These are phyloP conservation scores for Saccharomyces hybrid DNA, from an alignment of 1,139 yeast species.

Conservation along the genomic window DNA sequence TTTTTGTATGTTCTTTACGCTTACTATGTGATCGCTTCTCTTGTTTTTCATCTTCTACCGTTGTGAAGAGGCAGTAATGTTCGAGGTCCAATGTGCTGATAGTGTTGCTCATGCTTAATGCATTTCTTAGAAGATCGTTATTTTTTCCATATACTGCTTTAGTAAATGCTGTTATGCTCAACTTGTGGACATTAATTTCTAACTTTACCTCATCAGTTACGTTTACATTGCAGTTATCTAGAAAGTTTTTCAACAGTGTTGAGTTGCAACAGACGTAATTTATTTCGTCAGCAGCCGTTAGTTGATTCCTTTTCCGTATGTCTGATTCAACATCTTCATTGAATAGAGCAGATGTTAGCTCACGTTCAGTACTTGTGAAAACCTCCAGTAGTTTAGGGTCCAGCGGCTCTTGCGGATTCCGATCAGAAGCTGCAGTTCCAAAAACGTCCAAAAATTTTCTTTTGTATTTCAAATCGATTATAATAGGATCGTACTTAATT, in stretches of 20 bases:
- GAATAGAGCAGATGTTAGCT: conserved; percentile 24
- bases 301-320: conserved; percentile 11
- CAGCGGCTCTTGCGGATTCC: conserved; percentile 15
- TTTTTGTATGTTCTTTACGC: conserved; percentile 17
- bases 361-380: conserved; percentile 20
- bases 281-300: conserved; percentile 25
- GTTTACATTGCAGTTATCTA: conserved; percentile 38
- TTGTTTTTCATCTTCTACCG: conserved; percentile 15
- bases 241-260: conserved; percentile 40
- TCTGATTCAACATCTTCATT: conserved; percentile 17
- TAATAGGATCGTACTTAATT: conserved; percentile 34
- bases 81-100: conserved; percentile 42
- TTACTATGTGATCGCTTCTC: conserved; percentile 16
- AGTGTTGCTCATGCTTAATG: conserved; percentile 49
- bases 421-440: conserved; percentile 18
- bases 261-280: conserved; percentile 42
- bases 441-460: conserved; percentile 30
- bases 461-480: conserved; percentile 38
- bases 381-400: conserved; percentile 26
- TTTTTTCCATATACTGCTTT: conserved; percentile 43
- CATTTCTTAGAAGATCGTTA: conserved; percentile 46
- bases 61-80: conserved; percentile 27
- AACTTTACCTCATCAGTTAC: conserved; percentile 50
- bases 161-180: conserved; percentile 48
- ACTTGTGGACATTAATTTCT: conserved; percentile 39